phyloP scores from a whole-genome alignment of 2,329 filamentous ascomycete species.

The Eurotiales sp. region DNA sequence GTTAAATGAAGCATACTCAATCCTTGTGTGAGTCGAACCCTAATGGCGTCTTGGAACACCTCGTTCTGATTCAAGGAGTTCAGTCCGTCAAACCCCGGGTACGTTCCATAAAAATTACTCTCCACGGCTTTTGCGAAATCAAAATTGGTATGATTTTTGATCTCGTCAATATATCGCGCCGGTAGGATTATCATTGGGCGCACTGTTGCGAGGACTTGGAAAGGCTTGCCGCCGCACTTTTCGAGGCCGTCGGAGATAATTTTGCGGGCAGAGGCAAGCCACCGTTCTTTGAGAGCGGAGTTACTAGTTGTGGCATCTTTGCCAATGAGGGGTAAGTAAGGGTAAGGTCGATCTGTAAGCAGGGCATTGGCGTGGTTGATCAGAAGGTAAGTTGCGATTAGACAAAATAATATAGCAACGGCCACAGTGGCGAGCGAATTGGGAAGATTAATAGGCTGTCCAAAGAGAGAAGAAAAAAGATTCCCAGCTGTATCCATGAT shows the following conservation, averaged over 20 bases:
- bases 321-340: not conserved
- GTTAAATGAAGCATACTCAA: not conserved
- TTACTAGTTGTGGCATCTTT: not conserved
- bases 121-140: not conserved
- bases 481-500: too few relatives aligned
- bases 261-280: not conserved
- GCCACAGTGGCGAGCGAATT: not conserved
- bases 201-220: not conserved
- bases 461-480: not conserved
- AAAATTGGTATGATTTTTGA: not conserved
- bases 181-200: not conserved
- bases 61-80: not conserved
- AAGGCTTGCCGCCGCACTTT: not conserved
- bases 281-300: not conserved
- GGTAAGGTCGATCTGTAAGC: not conserved
- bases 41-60: not conserved
- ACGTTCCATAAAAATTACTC: not conserved
- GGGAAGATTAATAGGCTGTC: not conserved
- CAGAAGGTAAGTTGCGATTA: not conserved
- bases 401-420: not conserved
- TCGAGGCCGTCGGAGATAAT: not conserved
- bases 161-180: not conserved
- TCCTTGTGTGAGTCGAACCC: slow-evolving; percentile 1
- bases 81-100: not conserved
- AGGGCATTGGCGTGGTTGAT: not conserved